Conservation (phyloP, 371 early-diverging fungal species). For the Mortierella sp. region DNA sequence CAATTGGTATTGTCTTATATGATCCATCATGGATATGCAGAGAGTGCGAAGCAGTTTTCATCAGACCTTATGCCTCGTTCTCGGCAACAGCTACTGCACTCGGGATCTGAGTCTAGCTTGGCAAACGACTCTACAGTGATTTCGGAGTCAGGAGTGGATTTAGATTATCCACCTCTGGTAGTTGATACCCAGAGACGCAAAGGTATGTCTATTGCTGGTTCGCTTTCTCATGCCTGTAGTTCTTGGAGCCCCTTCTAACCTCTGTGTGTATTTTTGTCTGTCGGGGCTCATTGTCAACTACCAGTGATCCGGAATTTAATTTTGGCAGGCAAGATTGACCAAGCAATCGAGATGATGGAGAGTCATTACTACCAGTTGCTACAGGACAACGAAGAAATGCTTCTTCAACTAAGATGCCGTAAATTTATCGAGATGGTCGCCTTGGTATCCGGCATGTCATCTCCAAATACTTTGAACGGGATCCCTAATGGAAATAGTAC, state of each 20-base stretch:
- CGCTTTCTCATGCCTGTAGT: background rate
- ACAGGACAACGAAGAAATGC: slow-evolving; percentile 62
- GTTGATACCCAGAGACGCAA: slow-evolving; percentile 38
- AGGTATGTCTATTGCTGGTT: slow-evolving; percentile 15
- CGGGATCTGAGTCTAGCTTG: too few species aligned
- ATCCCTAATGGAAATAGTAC: too few species aligned
- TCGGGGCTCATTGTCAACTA: background rate
- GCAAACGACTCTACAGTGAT: background rate
- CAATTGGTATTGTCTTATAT: slow-evolving; percentile 79
- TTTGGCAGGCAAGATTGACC: slow-evolving; percentile 74
- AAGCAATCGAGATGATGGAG: slow-evolving; percentile 70
- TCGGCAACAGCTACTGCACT: background rate
- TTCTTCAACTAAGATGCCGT: slow-evolving; percentile 81
- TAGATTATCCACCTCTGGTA: slow-evolving; percentile 5
- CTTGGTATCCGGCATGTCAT: slow-evolving; percentile 42
- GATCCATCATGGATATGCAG: slow-evolving; percentile 79
- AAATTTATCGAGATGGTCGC: slow-evolving; percentile 87
- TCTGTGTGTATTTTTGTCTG: background rate
- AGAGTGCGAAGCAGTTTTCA: slow-evolving; percentile 74
- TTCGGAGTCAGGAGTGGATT: slow-evolving; percentile 4
- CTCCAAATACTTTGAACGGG: background rate
- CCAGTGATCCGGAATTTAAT: slow-evolving; percentile 74
- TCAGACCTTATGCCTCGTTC: slow-evolving; percentile 51
- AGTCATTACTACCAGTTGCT: slow-evolving; percentile 72
- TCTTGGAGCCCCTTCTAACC: too few species aligned